Conservation (phyloP, 306 rosid species). For the Castanea mollissima region DNA sequence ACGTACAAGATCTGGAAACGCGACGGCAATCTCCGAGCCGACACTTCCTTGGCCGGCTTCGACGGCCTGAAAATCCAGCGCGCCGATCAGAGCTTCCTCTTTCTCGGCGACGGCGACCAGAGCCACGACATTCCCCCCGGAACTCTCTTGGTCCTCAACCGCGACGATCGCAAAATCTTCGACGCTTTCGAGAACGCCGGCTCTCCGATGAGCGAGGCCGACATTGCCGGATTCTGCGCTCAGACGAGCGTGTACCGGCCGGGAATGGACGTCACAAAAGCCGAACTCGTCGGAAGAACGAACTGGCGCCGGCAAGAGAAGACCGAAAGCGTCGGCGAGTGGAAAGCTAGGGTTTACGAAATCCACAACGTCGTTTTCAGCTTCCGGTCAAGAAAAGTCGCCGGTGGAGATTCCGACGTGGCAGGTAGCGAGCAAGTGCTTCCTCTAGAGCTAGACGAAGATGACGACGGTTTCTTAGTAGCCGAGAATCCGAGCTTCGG, state of each 20-base stretch:
- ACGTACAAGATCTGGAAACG: conserved; percentile 96
- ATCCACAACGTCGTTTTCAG: conserved; percentile 82
- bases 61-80: conserved; percentile 94
- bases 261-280: conserved; percentile 91
- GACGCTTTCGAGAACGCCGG: conserved; percentile 91
- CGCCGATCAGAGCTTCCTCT: conserved; percentile 93
- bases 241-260: conserved; percentile 90
- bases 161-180: conserved; percentile 61
- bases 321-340: conserved; percentile 80
- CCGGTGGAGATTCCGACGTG: conserved; percentile 50
- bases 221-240: conserved; percentile 70
- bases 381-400: conserved; percentile 78
- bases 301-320: conserved; percentile 95
- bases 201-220: conserved; percentile 73
- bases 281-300: conserved; percentile 80
- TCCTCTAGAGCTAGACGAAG: conserved; percentile 86
- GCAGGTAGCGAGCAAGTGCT: conserved; percentile 76
- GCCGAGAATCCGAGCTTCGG: conserved; percentile 81
- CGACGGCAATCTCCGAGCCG: conserved; percentile 85
- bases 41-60: conserved; percentile 81
- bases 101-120: conserved; percentile 79
- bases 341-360: conserved; percentile 85
- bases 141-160: conserved; percentile 71
- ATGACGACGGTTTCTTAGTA: conserved; percentile 87
- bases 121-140: conserved; percentile 51